Evolutionary conservation across 176 grass and related monocot genomes (phyloP).

Genomic region (Tillandsia fasciculata): DNA sequence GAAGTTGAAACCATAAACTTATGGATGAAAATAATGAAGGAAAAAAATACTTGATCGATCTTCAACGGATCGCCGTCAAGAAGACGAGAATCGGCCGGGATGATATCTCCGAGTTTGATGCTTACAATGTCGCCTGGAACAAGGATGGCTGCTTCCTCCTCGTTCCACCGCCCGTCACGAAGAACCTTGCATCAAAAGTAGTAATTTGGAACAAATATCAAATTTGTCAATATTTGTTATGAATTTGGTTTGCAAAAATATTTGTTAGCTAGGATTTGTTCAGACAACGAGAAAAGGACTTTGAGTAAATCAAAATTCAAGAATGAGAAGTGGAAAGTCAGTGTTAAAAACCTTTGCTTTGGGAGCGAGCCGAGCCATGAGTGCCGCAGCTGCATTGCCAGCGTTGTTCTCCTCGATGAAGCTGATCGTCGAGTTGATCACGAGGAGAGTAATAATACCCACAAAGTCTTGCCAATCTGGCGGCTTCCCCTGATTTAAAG

Average conservation of each 20-base stretch:
- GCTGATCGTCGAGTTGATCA: constrained; percentile 71
- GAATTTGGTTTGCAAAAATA: background rate
- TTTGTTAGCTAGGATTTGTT: background rate
- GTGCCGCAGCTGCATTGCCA: constrained; percentile 59
- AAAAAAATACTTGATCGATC: constrained; percentile 57
- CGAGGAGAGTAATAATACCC: constrained; percentile 54
- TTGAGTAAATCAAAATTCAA: background rate
- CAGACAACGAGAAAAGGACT: background rate
- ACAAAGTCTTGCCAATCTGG: constrained; percentile 82
- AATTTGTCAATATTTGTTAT: too few species aligned
- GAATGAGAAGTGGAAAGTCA: background rate
- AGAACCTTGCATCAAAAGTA: constrained; percentile 35
- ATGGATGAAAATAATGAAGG: background rate
- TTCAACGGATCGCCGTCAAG: constrained; percentile 74
- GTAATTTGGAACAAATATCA: too few species aligned
- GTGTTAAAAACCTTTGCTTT: constrained; percentile 48
- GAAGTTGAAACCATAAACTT: background rate
- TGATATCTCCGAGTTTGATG: constrained; percentile 68
- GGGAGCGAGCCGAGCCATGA: constrained; percentile 63
- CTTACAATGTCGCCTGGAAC: constrained; percentile 62
- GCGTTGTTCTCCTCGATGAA: constrained; percentile 79
- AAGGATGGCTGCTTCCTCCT: constrained; percentile 59
- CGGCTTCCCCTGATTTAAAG: constrained; percentile 47
- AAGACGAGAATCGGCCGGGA: constrained; percentile 69
- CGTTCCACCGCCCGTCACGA: constrained; percentile 46